Conservation (phyloP, 2,329 filamentous ascomycete genomes). For the Claviceps pazoutovae region DNA sequence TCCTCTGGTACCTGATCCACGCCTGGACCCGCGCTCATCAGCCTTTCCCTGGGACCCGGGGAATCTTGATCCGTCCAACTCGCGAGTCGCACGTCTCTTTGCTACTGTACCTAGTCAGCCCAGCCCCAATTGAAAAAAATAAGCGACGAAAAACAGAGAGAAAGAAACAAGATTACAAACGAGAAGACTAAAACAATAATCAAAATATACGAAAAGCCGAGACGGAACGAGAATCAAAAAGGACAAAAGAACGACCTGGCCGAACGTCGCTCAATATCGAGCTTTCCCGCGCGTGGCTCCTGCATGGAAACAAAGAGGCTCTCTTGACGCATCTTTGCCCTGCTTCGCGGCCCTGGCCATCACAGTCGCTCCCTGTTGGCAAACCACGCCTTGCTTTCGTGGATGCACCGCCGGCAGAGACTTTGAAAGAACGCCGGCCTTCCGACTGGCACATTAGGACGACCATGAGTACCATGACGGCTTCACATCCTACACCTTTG, state of each 20-base stretch:
- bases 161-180: too few relatives aligned
- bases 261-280: too few relatives aligned
- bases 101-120: not conserved
- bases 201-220: too few relatives aligned
- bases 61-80: not conserved
- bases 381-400: conserved; percentile 10
- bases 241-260: too few relatives aligned
- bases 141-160: too few relatives aligned
- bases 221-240: too few relatives aligned
- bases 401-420: conserved; percentile 19
- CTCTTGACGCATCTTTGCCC: too few relatives aligned
- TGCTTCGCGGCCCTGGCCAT: too few relatives aligned
- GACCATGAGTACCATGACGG: conserved; percentile 26
- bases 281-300: too few relatives aligned
- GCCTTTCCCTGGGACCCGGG: not conserved
- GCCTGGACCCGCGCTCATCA: not conserved
- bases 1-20: not conserved
- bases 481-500: conserved; percentile 4
- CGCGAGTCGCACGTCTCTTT: conserved; percentile 8
- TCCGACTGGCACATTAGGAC: conserved; percentile 15
- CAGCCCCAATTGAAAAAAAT: not conserved
- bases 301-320: too few relatives aligned
- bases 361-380: too few relatives aligned
- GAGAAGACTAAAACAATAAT: too few relatives aligned
- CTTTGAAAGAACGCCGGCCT: conserved; percentile 21